These are phyloP conservation scores for Pyricularia grisea DNA, from an alignment of 2,329 filamentous ascomycete genomes.

Conservation along the genomic window DNA sequence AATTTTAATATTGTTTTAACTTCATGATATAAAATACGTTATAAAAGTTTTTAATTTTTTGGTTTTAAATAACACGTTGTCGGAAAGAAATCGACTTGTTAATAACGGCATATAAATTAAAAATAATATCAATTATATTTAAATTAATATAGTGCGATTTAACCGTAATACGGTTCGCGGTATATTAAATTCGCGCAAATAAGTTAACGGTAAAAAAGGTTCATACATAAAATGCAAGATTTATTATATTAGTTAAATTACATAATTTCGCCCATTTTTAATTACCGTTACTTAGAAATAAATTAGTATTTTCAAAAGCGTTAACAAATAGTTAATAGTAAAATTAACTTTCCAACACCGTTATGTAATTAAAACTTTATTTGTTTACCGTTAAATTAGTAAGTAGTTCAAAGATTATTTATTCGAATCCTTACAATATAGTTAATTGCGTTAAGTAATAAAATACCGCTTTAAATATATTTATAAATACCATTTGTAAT, in stretches of 20 bases:
- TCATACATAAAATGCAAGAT: neutral
- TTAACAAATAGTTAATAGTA: neutral
- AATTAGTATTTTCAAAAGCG: neutral
- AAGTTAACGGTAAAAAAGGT: neutral
- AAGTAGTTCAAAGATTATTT: neutral
- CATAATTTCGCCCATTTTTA: neutral
- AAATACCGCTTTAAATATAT: neutral
- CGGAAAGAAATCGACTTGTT: neutral
- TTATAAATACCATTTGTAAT: neutral
- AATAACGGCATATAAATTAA: neutral
- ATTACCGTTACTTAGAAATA: neutral
- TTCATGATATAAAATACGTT: neutral
- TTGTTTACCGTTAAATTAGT: too few relatives aligned
- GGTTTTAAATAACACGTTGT: neutral
- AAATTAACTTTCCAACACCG: too few relatives aligned
- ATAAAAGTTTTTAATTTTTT: neutral
- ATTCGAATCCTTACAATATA: neutral
- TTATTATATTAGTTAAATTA: neutral
- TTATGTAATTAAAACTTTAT: neutral
- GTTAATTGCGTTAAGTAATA: neutral
- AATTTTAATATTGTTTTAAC: neutral
- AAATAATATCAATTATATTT: neutral
- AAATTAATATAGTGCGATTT: neutral
- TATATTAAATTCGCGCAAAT: neutral
- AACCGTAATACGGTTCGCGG: neutral